Conservation (phyloP, 164 flowering plant species). For the Annona squamosa region DNA sequence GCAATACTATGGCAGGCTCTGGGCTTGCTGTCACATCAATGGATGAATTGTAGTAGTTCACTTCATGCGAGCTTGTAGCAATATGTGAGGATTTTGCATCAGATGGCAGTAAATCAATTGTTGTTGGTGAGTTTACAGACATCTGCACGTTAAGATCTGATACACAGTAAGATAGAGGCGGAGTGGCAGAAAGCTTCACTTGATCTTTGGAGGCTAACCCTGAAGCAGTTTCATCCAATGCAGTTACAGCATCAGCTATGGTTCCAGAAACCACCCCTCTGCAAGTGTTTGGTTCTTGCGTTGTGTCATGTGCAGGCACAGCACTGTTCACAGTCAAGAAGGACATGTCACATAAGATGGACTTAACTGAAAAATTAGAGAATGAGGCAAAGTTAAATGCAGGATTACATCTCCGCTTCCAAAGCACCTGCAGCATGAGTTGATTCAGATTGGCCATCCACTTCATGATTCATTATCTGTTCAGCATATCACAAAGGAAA, state of each 20-base stretch:
- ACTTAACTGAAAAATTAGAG: neutral
- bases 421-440: slow-evolving; percentile 5
- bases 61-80: slow-evolving; percentile 11
- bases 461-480: slow-evolving; percentile 6
- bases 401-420: slow-evolving; percentile 14
- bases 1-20: slow-evolving; percentile 12
- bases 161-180: slow-evolving; percentile 7
- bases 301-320: neutral
- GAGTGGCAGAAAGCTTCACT: slow-evolving; percentile 21
- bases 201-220: slow-evolving; percentile 3
- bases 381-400: neutral
- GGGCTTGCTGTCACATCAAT: slow-evolving; percentile 7
- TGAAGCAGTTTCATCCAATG: slow-evolving; percentile 5
- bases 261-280: slow-evolving; percentile 7
- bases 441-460: neutral
- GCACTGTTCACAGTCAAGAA: slow-evolving; percentile 15
- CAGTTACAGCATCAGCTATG: slow-evolving; percentile 4
- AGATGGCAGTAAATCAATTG: slow-evolving; percentile 9
- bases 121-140: neutral
- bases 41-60: slow-evolving; percentile 6
- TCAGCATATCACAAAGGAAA: neutral
- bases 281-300: slow-evolving; percentile 2
- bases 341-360: neutral
- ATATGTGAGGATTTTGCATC: neutral
- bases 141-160: neutral